Evolutionary conservation across 2,329 filamentous ascomycete species (phyloP).

Genomic region (Hirsutella rhossiliensis): DNA sequence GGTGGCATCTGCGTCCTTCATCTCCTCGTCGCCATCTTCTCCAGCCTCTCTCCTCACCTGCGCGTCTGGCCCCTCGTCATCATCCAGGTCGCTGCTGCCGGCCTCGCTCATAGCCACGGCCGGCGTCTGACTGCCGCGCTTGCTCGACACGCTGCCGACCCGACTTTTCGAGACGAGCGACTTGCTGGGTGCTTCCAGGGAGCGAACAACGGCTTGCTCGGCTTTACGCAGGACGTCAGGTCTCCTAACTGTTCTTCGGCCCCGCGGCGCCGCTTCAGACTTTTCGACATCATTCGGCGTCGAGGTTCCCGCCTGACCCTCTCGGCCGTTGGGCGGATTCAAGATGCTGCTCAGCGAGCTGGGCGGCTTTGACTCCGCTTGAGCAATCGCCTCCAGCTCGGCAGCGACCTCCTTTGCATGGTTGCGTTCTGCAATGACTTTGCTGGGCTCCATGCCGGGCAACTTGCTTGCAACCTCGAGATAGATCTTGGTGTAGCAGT

Average conservation of each 20-base stretch:
- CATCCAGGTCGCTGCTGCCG: conserved; percentile 25
- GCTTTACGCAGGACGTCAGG: conserved; percentile 50
- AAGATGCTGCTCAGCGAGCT: conserved; percentile 29
- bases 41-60: conserved; percentile 23
- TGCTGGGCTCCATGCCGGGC: conserved; percentile 34
- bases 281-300: conserved; percentile 28
- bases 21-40: conserved; percentile 24
- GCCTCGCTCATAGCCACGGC: conserved; percentile 22
- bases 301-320: conserved; percentile 18
- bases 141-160: conserved; percentile 39
- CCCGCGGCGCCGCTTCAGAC: conserved; percentile 25
- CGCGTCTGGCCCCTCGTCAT: conserved; percentile 27
- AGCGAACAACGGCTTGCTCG: conserved; percentile 42
- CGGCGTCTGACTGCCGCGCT: conserved; percentile 28
- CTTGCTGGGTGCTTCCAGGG: conserved; percentile 34
- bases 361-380: conserved; percentile 13
- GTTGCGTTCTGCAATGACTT: conserved; percentile 32
- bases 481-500: conserved; percentile 74
- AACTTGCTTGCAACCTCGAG: conserved; percentile 51
- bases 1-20: conserved; percentile 27
- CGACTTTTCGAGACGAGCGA: conserved; percentile 31
- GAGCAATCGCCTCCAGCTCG: conserved; percentile 12
- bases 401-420: conserved; percentile 28
- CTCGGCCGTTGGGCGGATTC: conserved; percentile 28
- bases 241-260: conserved; percentile 32